Conservation (phyloP, 495 filamentous ascomycete genomes). For the Aspergillus wentii region DNA sequence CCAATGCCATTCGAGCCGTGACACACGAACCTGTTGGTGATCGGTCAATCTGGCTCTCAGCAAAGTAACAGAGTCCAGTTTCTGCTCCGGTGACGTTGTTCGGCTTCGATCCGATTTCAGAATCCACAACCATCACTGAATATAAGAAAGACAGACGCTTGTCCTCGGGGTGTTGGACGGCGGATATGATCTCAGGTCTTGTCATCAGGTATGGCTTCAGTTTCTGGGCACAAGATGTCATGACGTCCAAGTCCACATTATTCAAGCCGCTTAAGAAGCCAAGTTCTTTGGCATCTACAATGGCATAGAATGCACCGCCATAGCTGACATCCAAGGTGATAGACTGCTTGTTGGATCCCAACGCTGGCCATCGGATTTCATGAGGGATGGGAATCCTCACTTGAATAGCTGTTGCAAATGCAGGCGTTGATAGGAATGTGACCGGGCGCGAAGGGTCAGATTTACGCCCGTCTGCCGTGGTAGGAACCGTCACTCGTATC, state of each 20-base stretch:
- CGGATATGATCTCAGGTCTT: conserved; percentile 6
- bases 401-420: conserved; percentile 13
- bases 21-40: conserved; percentile 23
- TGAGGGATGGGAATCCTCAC: conserved; percentile 13
- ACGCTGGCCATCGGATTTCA: conserved; percentile 17
- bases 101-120: conserved; percentile 5
- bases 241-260: conserved; percentile 10
- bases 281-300: conserved; percentile 13
- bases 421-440: conserved; percentile 19
- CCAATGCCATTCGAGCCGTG: conserved; percentile 13
- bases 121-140: conserved; percentile 21
- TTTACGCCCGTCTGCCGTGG: conserved; percentile 5
- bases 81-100: conserved; percentile 9
- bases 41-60: conserved; percentile 20
- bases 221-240: conserved; percentile 6
- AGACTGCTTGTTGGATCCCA: conserved; percentile 3
- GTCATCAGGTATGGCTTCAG: conserved; percentile 14
- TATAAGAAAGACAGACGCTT: conserved; percentile 16
- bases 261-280: conserved; percentile 15
- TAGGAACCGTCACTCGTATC: conserved; percentile 14
- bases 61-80: conserved; percentile 21
- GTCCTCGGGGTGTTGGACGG: conserved; percentile 14
- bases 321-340: conserved; percentile 17
- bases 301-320: conserved; percentile 22
- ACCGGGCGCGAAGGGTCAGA: conserved; percentile 17